These are phyloP conservation scores for Didymella arachidicola DNA, from an alignment of 2,329 filamentous ascomycete species.

Conservation along the genomic window DNA sequence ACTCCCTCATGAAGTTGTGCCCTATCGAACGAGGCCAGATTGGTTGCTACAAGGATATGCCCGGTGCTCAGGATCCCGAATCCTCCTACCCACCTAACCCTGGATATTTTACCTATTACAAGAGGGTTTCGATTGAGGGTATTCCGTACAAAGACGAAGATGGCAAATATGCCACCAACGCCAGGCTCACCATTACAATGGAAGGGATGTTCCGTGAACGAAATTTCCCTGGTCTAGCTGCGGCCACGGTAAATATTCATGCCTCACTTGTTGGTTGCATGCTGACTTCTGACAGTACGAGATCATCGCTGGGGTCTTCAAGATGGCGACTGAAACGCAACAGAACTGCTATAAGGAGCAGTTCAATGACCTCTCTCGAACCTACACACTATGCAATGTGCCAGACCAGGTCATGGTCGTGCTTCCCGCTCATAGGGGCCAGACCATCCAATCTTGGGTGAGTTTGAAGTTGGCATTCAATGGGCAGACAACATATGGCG, in stretches of 20 bases:
- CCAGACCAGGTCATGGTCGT: slow-evolving; percentile 9
- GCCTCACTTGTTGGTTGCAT: no score
- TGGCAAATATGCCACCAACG: slow-evolving; percentile 2
- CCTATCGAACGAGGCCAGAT: slow-evolving; percentile 3
- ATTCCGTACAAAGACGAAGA: slow-evolving; percentile 4
- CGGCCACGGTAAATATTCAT: slow-evolving; percentile 1
- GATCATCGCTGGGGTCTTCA: slow-evolving; percentile 11
- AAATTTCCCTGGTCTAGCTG: slow-evolving; percentile 8
- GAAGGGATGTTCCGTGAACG: slow-evolving; percentile 5
- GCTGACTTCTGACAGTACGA: slow-evolving; percentile 12
- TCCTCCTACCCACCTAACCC: no score
- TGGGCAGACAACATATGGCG: neutral
- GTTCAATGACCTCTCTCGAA: slow-evolving; percentile 6
- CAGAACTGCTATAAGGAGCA: slow-evolving; percentile 17
- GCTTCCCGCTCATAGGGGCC: slow-evolving; percentile 2
- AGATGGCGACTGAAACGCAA: slow-evolving; percentile 1
- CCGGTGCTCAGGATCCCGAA: neutral
- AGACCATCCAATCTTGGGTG: slow-evolving; percentile 4
- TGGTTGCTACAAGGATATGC: slow-evolving; percentile 11
- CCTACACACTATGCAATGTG: slow-evolving; percentile 19
- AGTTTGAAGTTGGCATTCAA: slow-evolving; percentile 17
- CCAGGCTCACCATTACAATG: slow-evolving; percentile 8
- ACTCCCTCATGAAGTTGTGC: slow-evolving; percentile 5
- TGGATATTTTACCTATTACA: neutral
- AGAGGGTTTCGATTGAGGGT: neutral